A percentile compares a stretch with the other conserved stretches of the same genome.
Conservation (phyloP, 2,329 filamentous ascomycete species). For the Paecilomyces formosus region DNA sequence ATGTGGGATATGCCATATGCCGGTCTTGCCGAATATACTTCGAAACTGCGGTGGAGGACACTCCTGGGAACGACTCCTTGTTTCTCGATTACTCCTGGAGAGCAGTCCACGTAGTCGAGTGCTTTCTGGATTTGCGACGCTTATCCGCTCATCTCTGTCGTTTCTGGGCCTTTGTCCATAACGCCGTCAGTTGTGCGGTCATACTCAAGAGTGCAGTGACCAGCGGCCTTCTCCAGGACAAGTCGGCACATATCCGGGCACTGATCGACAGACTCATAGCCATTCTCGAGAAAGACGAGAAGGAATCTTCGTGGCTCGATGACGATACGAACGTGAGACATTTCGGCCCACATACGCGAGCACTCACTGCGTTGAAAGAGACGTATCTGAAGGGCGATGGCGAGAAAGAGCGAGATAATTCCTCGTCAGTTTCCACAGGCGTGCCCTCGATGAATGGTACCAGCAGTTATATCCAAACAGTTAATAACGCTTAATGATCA, state of each 20-base stretch:
- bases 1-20: conserved; percentile 12
- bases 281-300: conserved; percentile 11
- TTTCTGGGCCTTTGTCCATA: conserved; percentile 15
- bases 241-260: neutral
- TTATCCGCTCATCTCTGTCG: conserved; percentile 10
- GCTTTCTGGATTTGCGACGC: conserved; percentile 12
- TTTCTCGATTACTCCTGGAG: neutral
- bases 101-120: conserved; percentile 5
- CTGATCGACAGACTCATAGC: conserved; percentile 6
- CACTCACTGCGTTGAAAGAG: conserved; percentile 7
- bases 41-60: neutral
- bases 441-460: neutral
- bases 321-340: conserved; percentile 12
- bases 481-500: too few relatives aligned
- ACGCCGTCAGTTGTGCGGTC: conserved; percentile 14
- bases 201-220: conserved; percentile 4
- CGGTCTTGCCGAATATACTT: conserved; percentile 7
- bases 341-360: conserved; percentile 13
- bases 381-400: neutral
- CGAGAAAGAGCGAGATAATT: neutral
- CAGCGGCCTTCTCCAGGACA: neutral
- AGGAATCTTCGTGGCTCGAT: conserved; percentile 11
- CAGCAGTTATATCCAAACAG: too few relatives aligned
- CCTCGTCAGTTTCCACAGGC: neutral
- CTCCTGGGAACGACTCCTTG: neutral